phyloP scores from a whole-genome alignment of 768 basidiomycete genomes.

The Pholiota microspora region DNA sequence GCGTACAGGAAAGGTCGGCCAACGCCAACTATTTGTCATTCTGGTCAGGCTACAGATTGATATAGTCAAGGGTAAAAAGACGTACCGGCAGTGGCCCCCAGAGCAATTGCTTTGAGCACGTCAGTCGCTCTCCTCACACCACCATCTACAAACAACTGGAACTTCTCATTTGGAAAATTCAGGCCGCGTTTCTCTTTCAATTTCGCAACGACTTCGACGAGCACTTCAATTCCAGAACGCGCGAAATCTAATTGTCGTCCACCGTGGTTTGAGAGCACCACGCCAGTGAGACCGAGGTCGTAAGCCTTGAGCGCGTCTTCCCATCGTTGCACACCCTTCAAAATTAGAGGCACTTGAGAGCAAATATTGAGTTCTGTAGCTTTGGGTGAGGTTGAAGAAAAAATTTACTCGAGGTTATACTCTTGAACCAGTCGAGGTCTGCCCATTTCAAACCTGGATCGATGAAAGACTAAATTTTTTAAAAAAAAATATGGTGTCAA shows the following conservation, averaged over 20 bases:
- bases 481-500: neutral
- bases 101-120: slow-evolving; percentile 75
- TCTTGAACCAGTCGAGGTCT: slow-evolving; percentile 80
- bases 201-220: slow-evolving; percentile 78
- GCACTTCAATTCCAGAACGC: slow-evolving; percentile 86
- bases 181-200: slow-evolving; percentile 66
- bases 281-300: slow-evolving; percentile 68
- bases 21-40: slow-evolving; percentile 48
- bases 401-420: slow-evolving; percentile 65
- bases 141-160: slow-evolving; percentile 92
- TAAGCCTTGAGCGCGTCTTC: slow-evolving; percentile 89
- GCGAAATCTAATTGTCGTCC: slow-evolving; percentile 79
- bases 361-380: slow-evolving; percentile 25
- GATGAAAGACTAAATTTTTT: slow-evolving; percentile 86
- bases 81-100: slow-evolving; percentile 62
- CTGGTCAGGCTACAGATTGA: slow-evolving; percentile 9
- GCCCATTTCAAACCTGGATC: slow-evolving; percentile 88
- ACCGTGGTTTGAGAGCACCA: slow-evolving; percentile 88
- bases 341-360: slow-evolving; percentile 75
- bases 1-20: slow-evolving; percentile 89
- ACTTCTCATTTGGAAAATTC: slow-evolving; percentile 71
- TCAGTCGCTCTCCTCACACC: slow-evolving; percentile 87
- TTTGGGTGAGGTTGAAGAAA: slow-evolving; percentile 27
- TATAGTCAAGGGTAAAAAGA: neutral
- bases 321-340: slow-evolving; percentile 91